Evolutionary conservation across 2,329 filamentous ascomycete genomes (phyloP).

Genomic region (Blastomyces parvus): DNA sequence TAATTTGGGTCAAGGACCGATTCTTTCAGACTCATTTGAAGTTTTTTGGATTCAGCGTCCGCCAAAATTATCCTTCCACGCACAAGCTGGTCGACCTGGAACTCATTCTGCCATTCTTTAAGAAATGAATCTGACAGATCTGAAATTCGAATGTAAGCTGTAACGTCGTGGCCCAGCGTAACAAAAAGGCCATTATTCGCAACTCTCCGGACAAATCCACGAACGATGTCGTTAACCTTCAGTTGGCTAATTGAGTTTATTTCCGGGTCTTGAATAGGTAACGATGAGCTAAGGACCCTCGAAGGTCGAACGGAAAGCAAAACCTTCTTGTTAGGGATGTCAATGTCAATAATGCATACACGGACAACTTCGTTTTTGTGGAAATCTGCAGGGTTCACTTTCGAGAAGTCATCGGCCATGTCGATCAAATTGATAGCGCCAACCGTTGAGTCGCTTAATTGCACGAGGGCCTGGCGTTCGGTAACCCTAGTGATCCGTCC

Average conservation of each 20-base stretch:
- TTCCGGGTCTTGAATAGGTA: conserved; percentile 71
- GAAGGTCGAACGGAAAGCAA: conserved; percentile 76
- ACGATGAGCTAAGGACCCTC: conserved; percentile 74
- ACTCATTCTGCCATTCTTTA: conserved; percentile 90
- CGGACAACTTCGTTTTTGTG: conserved; percentile 79
- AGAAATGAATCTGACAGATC: conserved; percentile 85
- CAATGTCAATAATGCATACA: conserved; percentile 73
- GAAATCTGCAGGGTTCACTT: conserved; percentile 64
- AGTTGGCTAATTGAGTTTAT: conserved; percentile 63
- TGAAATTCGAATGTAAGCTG: conserved; percentile 72
- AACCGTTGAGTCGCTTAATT: conserved; percentile 69
- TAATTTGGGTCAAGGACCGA: conserved; percentile 76
- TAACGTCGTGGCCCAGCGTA: conserved; percentile 67
- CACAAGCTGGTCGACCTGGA: conserved; percentile 81
- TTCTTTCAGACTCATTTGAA: conserved; percentile 79
- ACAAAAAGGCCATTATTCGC: conserved; percentile 85
- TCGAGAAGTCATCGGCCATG: conserved; percentile 73
- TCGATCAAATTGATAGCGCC: conserved; percentile 76
- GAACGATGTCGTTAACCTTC: conserved; percentile 65
- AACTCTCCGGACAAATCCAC: conserved; percentile 87
- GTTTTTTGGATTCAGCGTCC: conserved; percentile 57
- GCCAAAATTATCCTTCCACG: conserved; percentile 72
- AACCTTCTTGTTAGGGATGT: conserved; percentile 74
- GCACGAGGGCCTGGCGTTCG: conserved; percentile 73
- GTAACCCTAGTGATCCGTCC: conserved; percentile 77